phyloP scores from a whole-genome alignment of 768 basidiomycete genomes.

The Boletus sensibilis region DNA sequence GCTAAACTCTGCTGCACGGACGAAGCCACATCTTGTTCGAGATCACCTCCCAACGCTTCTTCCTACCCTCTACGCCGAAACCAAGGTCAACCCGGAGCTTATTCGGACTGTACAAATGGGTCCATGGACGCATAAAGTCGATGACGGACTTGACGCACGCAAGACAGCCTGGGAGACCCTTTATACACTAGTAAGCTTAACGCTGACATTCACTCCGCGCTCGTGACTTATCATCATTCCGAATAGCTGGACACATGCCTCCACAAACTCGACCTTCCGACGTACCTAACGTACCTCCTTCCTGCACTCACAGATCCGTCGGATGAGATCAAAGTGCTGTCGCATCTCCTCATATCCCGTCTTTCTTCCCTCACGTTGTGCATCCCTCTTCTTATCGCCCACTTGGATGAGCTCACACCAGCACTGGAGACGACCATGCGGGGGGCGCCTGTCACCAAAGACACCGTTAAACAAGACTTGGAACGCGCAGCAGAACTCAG shows the following conservation, averaged over 20 bases:
- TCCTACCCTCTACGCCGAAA: slow-evolving; percentile 85
- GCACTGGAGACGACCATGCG: slow-evolving; percentile 88
- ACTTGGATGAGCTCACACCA: slow-evolving; percentile 82
- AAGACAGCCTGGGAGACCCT: slow-evolving; percentile 98
- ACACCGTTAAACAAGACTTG: slow-evolving; percentile 92
- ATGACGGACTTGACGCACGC: slow-evolving; percentile 93
- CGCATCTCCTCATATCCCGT: slow-evolving; percentile 92
- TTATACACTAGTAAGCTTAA: slow-evolving; percentile 76
- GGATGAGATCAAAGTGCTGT: slow-evolving; percentile 96
- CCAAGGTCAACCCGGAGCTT: slow-evolving; percentile 70
- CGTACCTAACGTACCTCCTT: slow-evolving; percentile 79
- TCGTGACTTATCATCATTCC: background rate
- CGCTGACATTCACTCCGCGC: background rate
- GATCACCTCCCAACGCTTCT: slow-evolving; percentile 77
- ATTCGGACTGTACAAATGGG: slow-evolving; percentile 95
- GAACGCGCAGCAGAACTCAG: slow-evolving; percentile 90
- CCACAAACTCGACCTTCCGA: slow-evolving; percentile 79
- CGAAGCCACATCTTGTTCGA: slow-evolving; percentile 88
- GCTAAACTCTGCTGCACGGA: slow-evolving; percentile 91
- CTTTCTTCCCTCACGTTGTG: slow-evolving; percentile 69
- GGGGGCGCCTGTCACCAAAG: slow-evolving; percentile 85
- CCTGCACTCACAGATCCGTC: slow-evolving; percentile 84
- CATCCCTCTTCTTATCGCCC: slow-evolving; percentile 43
- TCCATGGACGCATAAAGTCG: slow-evolving; percentile 95
- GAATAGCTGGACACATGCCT: slow-evolving; percentile 87